A percentile compares a stretch with the other conserved stretches of the same genome.
Conservation (phyloP, 306 rosid species). For the Albizia julibrissin region DNA sequence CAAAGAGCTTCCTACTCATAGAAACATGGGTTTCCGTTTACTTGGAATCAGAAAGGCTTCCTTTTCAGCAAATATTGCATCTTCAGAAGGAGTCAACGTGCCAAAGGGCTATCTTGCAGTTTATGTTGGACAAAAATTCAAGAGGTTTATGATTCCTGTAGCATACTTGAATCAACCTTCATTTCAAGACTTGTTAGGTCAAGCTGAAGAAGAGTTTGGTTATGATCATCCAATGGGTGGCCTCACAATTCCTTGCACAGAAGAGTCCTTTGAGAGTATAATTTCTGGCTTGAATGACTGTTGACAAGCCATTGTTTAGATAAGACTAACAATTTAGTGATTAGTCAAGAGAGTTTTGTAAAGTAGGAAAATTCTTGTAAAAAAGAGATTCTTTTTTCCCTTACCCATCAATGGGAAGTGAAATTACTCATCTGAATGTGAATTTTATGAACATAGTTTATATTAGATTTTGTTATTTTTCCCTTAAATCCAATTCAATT, state of each 20-base stretch:
- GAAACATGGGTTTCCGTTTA: conserved; percentile 35
- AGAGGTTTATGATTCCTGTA: conserved; percentile 43
- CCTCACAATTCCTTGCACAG: conserved; percentile 6
- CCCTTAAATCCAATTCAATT: not conserved
- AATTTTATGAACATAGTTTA: not conserved
- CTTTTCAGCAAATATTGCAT: not conserved
- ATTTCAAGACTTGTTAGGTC: conserved; percentile 38
- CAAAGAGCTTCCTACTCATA: not conserved
- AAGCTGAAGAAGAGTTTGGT: conserved; percentile 30
- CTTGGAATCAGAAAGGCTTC: conserved; percentile 19
- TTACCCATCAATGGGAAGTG: not conserved
- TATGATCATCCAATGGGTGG: conserved; percentile 13
- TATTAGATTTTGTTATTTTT: not conserved
- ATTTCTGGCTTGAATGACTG: not conserved
- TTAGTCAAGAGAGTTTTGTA: not conserved
- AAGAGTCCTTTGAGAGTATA: not conserved
- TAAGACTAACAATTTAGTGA: not conserved
- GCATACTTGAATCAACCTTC: conserved; percentile 35
- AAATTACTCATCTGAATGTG: not conserved
- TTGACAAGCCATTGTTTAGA: not conserved
- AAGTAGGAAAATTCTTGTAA: not conserved
- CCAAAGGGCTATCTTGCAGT: conserved; percentile 56
- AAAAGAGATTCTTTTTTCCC: not conserved
- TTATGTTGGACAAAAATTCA: conserved; percentile 48
- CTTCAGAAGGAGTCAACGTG: conserved; percentile 22